Conservation (phyloP, 164 flowering plant species). For the Vitis amurensis region DNA sequence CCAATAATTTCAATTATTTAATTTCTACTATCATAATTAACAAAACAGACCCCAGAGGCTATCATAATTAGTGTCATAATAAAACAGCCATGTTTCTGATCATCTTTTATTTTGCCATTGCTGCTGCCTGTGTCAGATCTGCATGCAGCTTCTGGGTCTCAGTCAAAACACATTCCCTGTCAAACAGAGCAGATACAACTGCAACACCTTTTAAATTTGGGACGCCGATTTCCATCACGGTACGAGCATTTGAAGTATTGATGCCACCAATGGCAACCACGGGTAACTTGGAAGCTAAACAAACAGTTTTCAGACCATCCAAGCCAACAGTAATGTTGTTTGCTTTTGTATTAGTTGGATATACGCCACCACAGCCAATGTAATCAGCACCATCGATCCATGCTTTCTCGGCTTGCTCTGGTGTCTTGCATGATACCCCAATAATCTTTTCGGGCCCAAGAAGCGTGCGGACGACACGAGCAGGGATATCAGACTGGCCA, state of each 20-base stretch:
- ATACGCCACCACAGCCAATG: constrained; percentile 92
- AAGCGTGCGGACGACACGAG: constrained; percentile 51
- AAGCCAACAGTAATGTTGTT: constrained; percentile 78
- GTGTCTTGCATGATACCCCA: constrained; percentile 93
- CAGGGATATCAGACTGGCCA: constrained; percentile 96
- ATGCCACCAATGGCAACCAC: constrained; percentile 98
- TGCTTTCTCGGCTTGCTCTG: constrained; percentile 79
- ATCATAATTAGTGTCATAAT: no score
- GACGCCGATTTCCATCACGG: constrained; percentile 60
- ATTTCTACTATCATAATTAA: no score
- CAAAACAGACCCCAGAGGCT: no score
- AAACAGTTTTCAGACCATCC: constrained; percentile 67
- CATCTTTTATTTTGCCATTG: not conserved
- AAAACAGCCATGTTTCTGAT: no score
- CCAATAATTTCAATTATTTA: no score
- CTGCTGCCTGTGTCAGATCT: constrained; percentile 28
- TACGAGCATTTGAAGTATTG: constrained; percentile 52
- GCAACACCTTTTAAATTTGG: constrained; percentile 83
- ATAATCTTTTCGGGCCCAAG: constrained; percentile 90
- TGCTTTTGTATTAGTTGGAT: constrained; percentile 76
- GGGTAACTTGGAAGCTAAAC: constrained; percentile 74
- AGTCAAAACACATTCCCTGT: constrained; percentile 51
- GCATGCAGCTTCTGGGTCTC: constrained; percentile 56
- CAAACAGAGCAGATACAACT: constrained; percentile 88
- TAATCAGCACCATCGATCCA: constrained; percentile 91